A percentile compares a stretch with the other conserved stretches of the same genome.
These are phyloP conservation scores for Quercus gilva DNA, from an alignment of 306 rosid genomes.

Conservation along the genomic window DNA sequence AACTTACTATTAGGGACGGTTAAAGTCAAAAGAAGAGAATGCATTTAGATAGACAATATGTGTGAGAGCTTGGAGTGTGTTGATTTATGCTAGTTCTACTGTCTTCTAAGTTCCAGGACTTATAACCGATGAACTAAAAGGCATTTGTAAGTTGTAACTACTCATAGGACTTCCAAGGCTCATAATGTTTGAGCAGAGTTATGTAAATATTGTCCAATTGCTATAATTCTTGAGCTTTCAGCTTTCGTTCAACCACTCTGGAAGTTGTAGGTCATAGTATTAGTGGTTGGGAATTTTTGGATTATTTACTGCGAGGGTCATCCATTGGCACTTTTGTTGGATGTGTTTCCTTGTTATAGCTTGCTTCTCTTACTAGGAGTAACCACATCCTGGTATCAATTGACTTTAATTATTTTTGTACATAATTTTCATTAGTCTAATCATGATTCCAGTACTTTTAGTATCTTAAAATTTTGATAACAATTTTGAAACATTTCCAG, in stretches of 20 bases:
- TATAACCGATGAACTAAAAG: neutral
- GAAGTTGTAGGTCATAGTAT: neutral
- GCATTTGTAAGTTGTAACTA: neutral
- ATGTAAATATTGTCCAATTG: neutral
- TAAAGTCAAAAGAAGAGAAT: neutral
- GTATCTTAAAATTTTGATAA: neutral
- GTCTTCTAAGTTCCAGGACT: neutral
- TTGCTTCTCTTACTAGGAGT: neutral
- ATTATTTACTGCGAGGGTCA: neutral
- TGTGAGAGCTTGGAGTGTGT: neutral
- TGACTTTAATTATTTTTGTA: neutral
- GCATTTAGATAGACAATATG: neutral
- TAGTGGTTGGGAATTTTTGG: neutral
- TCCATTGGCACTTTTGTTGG: neutral
- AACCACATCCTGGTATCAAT: neutral
- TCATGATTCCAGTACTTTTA: neutral
- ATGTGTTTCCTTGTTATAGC: neutral
- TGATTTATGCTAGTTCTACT: neutral
- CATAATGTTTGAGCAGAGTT: neutral
- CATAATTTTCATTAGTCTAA: neutral
- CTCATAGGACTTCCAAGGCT: neutral
- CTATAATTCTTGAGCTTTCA: neutral
- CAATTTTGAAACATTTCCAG: conserved; percentile 31
- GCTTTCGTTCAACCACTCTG: neutral
- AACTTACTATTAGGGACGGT: too few relatives aligned